These are phyloP conservation scores for Harringtonia lauricola DNA, from an alignment of 2,329 filamentous ascomycete species.

Conservation along the genomic window DNA sequence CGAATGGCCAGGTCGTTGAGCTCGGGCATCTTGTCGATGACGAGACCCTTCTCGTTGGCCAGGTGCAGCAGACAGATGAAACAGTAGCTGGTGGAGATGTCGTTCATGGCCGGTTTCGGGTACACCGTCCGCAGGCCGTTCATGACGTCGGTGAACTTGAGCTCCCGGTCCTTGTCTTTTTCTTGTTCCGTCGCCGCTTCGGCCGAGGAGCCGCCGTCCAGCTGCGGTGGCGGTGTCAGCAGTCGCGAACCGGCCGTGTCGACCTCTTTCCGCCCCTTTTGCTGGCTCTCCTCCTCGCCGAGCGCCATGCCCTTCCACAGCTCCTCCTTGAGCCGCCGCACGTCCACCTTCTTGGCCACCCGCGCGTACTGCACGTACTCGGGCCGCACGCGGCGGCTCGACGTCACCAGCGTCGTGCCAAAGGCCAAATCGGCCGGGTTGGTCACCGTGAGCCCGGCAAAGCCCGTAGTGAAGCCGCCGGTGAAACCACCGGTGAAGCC, in stretches of 20 bases:
- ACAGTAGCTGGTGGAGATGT: conserved; percentile 87
- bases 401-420: conserved; percentile 57
- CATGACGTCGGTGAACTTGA: conserved; percentile 89
- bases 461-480: conserved; percentile 24
- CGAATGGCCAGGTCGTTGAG: conserved; percentile 49
- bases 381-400: conserved; percentile 49
- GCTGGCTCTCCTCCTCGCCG: conserved; percentile 22
- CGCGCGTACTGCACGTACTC: conserved; percentile 63
- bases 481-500: conserved; percentile 20
- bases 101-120: conserved; percentile 72
- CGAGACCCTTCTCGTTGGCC: conserved; percentile 84
- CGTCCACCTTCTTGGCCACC: conserved; percentile 61
- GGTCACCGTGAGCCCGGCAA: conserved; percentile 33
- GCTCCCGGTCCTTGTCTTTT: conserved; percentile 38
- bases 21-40: conserved; percentile 54
- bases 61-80: conserved; percentile 90
- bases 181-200: too few relatives aligned
- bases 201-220: too few relatives aligned
- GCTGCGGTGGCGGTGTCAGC: conserved; percentile 12
- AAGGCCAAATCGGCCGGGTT: conserved; percentile 38
- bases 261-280: conserved; percentile 9
- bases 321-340: conserved; percentile 57
- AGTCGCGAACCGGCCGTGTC: conserved; percentile 4
- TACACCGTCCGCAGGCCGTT: conserved; percentile 81
- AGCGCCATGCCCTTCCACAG: conserved; percentile 57